These are phyloP conservation scores for Chlorella variabilis DNA, from an alignment of 163 green algal species.

Conservation along the genomic window DNA sequence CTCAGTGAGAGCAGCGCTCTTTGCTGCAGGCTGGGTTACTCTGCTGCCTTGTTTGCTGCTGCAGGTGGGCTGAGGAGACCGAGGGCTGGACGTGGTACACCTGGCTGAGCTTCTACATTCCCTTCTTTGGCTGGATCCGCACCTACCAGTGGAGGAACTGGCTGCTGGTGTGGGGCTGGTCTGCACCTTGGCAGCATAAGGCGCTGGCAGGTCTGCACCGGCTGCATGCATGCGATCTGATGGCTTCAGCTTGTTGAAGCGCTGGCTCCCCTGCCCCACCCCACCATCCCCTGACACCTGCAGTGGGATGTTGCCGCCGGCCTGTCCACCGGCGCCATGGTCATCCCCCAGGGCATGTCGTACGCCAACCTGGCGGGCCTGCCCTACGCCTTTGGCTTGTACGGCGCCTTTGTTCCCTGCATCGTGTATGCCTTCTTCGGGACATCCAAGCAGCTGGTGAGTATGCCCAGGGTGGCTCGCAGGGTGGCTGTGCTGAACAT, in stretches of 20 bases:
- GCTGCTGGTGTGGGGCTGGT: slow-evolving; percentile 42
- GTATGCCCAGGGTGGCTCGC: too few relatives aligned
- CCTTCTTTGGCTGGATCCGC: slow-evolving; percentile 67
- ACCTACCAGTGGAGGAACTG: slow-evolving; percentile 62
- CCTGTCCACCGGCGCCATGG: slow-evolving; percentile 68
- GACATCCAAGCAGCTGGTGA: slow-evolving; percentile 71
- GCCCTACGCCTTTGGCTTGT: slow-evolving; percentile 56
- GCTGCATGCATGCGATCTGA: too few relatives aligned
- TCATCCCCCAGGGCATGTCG: slow-evolving; percentile 70
- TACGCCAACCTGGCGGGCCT: slow-evolving; percentile 67
- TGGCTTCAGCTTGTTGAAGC: too few relatives aligned
- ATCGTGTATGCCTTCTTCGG: slow-evolving; percentile 81
- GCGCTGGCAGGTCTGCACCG: too few relatives aligned
- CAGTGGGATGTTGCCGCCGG: slow-evolving; percentile 51
- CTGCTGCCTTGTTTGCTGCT: too few relatives aligned
- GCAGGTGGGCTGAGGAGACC: slow-evolving; percentile 22
- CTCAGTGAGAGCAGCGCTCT: too few relatives aligned
- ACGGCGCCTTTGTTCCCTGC: slow-evolving; percentile 78
- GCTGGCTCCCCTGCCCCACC: slow-evolving; percentile 52
- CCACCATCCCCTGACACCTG: slow-evolving; percentile 40
- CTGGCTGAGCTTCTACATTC: slow-evolving; percentile 62
- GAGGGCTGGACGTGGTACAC: slow-evolving; percentile 39
- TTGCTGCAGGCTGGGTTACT: too few relatives aligned
- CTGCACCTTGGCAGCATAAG: too few relatives aligned
- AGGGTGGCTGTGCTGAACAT: too few relatives aligned